Evolutionary conservation across 768 basidiomycete genomes (phyloP).

Genomic region (Podaxis carcinomalis): DNA sequence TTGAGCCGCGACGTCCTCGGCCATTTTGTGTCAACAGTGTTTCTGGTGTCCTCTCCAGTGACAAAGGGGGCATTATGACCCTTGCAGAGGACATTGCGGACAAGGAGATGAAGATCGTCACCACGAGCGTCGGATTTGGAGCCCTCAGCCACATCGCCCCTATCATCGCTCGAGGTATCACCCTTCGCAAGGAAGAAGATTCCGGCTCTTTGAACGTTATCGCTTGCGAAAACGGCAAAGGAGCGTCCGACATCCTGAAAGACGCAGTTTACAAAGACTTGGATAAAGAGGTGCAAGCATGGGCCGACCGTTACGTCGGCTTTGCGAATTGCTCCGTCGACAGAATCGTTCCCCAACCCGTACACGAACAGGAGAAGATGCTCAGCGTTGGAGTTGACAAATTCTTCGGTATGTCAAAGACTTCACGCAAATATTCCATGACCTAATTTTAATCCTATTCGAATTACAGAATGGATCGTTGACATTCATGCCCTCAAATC

Average conservation of each 20-base stretch:
- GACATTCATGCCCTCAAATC: conserved; percentile 6
- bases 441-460: neutral
- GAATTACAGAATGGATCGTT: conserved; percentile 6
- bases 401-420: conserved; percentile 1
- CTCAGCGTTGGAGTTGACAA: conserved; percentile 7
- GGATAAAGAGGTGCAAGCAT: neutral
- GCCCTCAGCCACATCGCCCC: conserved; percentile 6
- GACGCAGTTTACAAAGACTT: conserved; percentile 1
- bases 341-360: conserved; percentile 4
- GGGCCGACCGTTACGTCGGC: conserved; percentile 7
- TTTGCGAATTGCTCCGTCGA: conserved; percentile 10
- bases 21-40: conserved; percentile 8
- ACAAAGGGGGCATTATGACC: conserved; percentile 6
- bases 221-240: conserved; percentile 9
- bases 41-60: conserved; percentile 7
- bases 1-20: conserved; percentile 1
- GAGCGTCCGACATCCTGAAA: neutral
- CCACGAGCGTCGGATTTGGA: conserved; percentile 8
- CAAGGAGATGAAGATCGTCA: conserved; percentile 9
- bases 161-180: conserved; percentile 7
- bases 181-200: neutral
- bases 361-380: neutral
- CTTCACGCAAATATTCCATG: neutral
- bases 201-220: conserved; percentile 6
- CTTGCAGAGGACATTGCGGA: conserved; percentile 7